Evolutionary conservation across 345 rosid genomes (phyloP).

Genomic region (Chamaenerion angustifolium): DNA sequence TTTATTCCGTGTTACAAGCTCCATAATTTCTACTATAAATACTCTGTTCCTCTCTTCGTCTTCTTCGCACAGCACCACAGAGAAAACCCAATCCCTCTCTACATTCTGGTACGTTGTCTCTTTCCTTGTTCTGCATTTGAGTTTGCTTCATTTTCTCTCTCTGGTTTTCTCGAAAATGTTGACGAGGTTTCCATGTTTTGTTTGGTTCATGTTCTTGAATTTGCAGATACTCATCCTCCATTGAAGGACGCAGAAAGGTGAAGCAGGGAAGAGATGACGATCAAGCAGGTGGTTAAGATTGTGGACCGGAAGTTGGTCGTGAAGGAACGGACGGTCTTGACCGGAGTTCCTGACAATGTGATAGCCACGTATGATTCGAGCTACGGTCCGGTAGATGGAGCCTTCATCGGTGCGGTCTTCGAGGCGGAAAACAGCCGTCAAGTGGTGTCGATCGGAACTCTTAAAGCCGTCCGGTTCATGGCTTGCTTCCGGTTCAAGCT

Average conservation of each 20-base stretch:
- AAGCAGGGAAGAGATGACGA: no score
- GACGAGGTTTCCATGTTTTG: no score
- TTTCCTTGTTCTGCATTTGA: not conserved
- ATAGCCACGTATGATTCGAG: conserved; percentile 43
- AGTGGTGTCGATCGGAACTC: conserved; percentile 47
- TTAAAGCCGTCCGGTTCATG: conserved; percentile 54
- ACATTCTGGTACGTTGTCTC: conserved; percentile 14
- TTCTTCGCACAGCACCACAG: conserved; percentile 10
- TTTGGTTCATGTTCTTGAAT: no score
- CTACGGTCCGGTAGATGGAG: conserved; percentile 62
- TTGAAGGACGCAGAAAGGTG: no score
- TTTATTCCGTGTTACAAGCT: conserved; percentile 6
- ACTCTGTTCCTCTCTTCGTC: conserved; percentile 9
- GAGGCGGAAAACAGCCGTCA: conserved; percentile 49
- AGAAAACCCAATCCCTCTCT: conserved; percentile 8
- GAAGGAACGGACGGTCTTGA: conserved; percentile 41
- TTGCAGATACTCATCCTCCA: no score
- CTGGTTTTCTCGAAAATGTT: conserved; percentile 5
- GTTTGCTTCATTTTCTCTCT: not conserved
- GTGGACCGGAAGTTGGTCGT: conserved; percentile 50
- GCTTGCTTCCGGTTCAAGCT: conserved; percentile 38
- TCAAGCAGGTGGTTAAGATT: conserved; percentile 66
- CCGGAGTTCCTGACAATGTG: conserved; percentile 67
- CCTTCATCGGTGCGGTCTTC: conserved; percentile 66
- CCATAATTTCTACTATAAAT: conserved; percentile 36